Evolutionary conservation across 2,329 filamentous ascomycete genomes (phyloP).

Genomic region (Aspergillus udagawae): DNA sequence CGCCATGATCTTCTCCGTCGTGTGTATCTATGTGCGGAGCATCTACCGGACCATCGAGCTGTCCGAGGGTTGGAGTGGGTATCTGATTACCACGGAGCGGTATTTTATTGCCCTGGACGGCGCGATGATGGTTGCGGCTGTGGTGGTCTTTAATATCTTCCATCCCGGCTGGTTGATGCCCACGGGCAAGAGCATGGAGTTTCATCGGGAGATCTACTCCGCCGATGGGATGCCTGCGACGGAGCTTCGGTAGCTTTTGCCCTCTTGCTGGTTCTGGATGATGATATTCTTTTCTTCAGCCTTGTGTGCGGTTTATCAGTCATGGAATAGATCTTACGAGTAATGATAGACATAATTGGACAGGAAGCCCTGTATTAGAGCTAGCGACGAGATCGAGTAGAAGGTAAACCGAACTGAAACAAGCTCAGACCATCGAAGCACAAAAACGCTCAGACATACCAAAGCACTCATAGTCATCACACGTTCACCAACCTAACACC

Average conservation of each 20-base stretch:
- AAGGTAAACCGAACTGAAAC: neutral
- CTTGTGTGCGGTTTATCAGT: neutral
- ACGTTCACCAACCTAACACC: neutral
- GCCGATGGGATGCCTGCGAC: conserved; percentile 12
- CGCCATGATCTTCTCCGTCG: conserved; percentile 41
- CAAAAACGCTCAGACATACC: neutral
- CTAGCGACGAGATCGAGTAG: no score
- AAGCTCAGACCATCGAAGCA: neutral
- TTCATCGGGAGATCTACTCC: conserved; percentile 6
- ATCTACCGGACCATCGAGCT: conserved; percentile 52
- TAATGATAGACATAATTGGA: neutral
- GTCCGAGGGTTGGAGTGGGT: conserved; percentile 48
- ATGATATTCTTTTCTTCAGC: neutral
- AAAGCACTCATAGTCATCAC: neutral
- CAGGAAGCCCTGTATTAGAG: neutral
- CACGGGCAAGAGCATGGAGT: conserved; percentile 7
- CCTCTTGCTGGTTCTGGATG: neutral
- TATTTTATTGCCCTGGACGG: conserved; percentile 51
- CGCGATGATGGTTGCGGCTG: conserved; percentile 46
- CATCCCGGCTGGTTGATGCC: conserved; percentile 44
- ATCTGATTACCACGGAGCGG: conserved; percentile 48
- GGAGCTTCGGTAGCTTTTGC: conserved; percentile 1
- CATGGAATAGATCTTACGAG: neutral
- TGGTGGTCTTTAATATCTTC: conserved; percentile 43
- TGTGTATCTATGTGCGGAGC: conserved; percentile 46